Base-by-base conservation (phyloP, 495 filamentous ascomycete species). In the Lasiosphaeriaceae sp. region DNA sequence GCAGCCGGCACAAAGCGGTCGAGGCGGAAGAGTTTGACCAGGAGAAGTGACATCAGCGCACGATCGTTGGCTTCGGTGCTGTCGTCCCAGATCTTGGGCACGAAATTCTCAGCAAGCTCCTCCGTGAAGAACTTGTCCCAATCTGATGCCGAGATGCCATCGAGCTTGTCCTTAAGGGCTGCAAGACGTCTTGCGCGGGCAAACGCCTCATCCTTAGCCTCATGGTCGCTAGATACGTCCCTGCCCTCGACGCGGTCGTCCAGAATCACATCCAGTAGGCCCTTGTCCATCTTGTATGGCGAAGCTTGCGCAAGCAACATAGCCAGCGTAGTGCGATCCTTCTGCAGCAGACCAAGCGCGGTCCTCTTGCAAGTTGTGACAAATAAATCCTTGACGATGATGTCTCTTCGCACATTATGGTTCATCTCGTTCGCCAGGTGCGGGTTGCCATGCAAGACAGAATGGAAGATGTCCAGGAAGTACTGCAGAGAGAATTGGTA, bases 401-500 rank as follows among this genome's bases (percentile, higher is more conserved):
- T 85, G 59, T 96, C 86, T 20, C 92, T 83, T 29, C 95, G 86
- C 5, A 75, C 74, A 54, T 89, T 81, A 68, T 93, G 83, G 59
- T 94, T 88, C 54, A 78, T 86, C 70, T 90, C 86, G 35, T 77
- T 78, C 7, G 83, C 80, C 50, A 96, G 80, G 23, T 82, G 81
- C 63, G 87, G 87, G 71, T 94, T 94, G 53, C 83, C 79, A 63
- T 87, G 88, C 19, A 99, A 82, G 35, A 99, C 93, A 0, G 89
- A 86, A 67, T 95, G 85, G 82, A 99, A 97, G 61, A 99, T 99
- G 65, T 96, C 90, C 16, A 94, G 81, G 71, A 99, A 99, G 73
- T 93, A 98, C 75, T 96, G 92, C 47, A 99, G 80, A 20, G 95
- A 97, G 80, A 99, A 97, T 64, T 97, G 94, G 70, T 99, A 99